Evolutionary conservation across 2,329 filamentous ascomycete species (phyloP).

Genomic region (Bipolaris gigantea): DNA sequence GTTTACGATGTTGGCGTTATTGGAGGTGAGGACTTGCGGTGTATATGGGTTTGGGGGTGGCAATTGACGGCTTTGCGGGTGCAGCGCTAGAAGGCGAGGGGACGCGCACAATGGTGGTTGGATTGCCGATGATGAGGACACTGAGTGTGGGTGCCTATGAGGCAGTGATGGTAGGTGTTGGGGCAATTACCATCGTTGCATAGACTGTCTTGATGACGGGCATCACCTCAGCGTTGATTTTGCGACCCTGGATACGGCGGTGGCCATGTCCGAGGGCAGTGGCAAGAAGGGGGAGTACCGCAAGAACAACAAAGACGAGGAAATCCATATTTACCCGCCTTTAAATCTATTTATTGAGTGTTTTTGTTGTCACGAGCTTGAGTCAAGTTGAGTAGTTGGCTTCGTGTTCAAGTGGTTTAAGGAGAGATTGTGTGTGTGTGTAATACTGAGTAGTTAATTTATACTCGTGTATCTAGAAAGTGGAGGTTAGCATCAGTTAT

Average conservation of each 20-base stretch:
- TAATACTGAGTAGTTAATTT: too few relatives aligned
- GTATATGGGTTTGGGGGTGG: conserved; percentile 3
- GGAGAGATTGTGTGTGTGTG: too few relatives aligned
- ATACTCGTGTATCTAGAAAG: not conserved
- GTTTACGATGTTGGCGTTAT: conserved; percentile 19
- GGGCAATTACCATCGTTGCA: conserved; percentile 6
- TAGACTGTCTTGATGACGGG: conserved; percentile 16
- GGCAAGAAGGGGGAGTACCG: conserved; percentile 3
- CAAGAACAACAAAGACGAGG: not conserved
- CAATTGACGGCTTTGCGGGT: not conserved
- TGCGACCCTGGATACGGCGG: conserved; percentile 2
- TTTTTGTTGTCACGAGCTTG: not conserved
- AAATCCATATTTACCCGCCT: not conserved
- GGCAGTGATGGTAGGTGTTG: not conserved
- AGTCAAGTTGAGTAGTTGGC: not conserved
- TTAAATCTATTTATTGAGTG: not conserved
- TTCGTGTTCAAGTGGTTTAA: too few relatives aligned
- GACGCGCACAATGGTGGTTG: not conserved
- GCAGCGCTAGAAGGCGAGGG: not conserved
- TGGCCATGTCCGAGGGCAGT: not conserved
- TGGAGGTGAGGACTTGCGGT: not conserved
- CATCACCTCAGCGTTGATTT: conserved; percentile 4
- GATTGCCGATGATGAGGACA: not conserved
- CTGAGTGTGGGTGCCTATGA: not conserved
- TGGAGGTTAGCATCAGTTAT: conserved; percentile 7